Base-by-base conservation (phyloP, 345 rosid genomes). In the Cardamine occulta region DNA sequence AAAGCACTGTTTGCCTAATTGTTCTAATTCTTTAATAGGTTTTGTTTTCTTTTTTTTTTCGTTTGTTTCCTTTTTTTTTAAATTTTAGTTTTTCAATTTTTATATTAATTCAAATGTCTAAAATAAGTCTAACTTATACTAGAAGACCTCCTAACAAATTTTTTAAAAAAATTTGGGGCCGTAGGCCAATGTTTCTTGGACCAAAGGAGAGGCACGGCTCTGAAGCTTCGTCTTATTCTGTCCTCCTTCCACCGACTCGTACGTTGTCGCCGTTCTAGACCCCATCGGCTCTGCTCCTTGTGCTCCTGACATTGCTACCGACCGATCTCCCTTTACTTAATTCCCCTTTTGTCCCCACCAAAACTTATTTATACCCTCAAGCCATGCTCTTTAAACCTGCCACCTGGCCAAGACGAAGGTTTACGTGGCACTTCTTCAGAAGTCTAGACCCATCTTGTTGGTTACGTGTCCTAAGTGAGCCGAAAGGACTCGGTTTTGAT, bases 231-330 rank as follows among this genome's bases (percentile, higher is more conserved):
- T 85, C 76, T 63, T 82, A 80, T 85, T 86, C 78, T 82, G 79
- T 68, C 85, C 90, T 74, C 80, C 85, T 24, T 60, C 76, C 28
- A 85, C 85, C 4, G 86, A 82, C 74, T 82, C 84, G 47, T 86
- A 79, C 12, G 81, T 77, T 24, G 88, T 88, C 8, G 85, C 85
- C 29, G 88, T 85, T 73, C 19, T 79, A 11, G 88, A 85, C 7
- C 81, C 89, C 79, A 81, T 80, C 29, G 86, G 93, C 69, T 86
- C 81, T 62, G 90, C 90, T 66, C 88, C 90, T 72, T 88, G 93
- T 26, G 84, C 87, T 62, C 87, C 93, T 11, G 87, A 88, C 88
- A 86, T 88, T 19, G 5, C 35, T 63, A 45, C 10, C 21, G 26
- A 59, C 42, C 8, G 3, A 39, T 8, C 29, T 34, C 1, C 9